A percentile compares a stretch with the other conserved stretches of the same genome.
phyloP scores from a whole-genome alignment of 2,329 filamentous ascomycete genomes.

The Shiraia bambusicola region DNA sequence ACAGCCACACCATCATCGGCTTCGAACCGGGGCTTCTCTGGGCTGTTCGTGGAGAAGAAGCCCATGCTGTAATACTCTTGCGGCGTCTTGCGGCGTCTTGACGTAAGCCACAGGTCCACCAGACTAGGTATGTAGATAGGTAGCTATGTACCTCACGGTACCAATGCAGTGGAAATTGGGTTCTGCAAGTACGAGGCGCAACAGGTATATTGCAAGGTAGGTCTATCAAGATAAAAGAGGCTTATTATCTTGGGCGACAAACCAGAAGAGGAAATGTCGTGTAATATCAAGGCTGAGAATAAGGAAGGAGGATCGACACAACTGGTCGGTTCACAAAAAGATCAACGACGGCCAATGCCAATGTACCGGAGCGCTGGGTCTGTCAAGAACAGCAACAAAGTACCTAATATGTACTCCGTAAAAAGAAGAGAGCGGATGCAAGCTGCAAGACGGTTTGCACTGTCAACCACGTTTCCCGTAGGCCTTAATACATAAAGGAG shows the following conservation, averaged over 20 bases:
- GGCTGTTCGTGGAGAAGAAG: conserved; percentile 9
- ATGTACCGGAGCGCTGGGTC: conserved; percentile 1
- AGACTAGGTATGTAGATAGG: conserved; percentile 1
- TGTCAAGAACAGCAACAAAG: background rate
- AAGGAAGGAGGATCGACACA: background rate
- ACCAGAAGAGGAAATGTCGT: background rate
- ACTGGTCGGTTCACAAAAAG: background rate
- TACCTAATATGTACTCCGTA: no score
- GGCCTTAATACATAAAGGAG: background rate
- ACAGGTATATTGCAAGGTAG: no score
- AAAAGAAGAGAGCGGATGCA: background rate
- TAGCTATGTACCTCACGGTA: background rate
- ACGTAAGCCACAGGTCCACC: background rate
- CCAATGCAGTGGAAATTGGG: no score
- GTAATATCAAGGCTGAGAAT: background rate
- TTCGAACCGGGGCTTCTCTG: conserved; percentile 14
- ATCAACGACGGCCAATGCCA: background rate
- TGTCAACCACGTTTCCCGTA: background rate
- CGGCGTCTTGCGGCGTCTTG: no score
- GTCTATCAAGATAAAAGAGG: background rate
- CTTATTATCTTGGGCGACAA: background rate
- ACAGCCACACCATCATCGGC: conserved; percentile 23
- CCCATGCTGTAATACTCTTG: background rate
- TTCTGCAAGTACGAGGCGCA: background rate
- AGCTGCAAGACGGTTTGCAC: background rate